Conservation (phyloP, 2,329 filamentous ascomycete species). For the Microdochium bolleyi region DNA sequence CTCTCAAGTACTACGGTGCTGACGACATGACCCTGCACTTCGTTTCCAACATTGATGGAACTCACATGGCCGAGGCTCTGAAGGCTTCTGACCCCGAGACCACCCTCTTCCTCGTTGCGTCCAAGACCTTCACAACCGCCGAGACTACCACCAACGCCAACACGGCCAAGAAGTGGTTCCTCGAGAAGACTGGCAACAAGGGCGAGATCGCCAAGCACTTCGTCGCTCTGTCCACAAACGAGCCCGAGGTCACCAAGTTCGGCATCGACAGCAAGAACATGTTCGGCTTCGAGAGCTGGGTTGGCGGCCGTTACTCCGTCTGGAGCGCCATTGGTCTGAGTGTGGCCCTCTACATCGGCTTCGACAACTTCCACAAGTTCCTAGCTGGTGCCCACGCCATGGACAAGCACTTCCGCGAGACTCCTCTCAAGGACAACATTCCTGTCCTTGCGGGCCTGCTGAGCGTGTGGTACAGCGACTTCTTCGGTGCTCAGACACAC, state of each 20-base stretch:
- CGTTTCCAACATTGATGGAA: constrained; percentile 98
- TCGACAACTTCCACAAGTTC: constrained; percentile 96
- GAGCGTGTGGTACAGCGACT: constrained; percentile 98
- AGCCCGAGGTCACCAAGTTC: constrained; percentile 92
- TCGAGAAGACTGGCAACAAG: constrained; percentile 69
- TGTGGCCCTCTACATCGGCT: constrained; percentile 91
- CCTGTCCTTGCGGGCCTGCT: constrained; percentile 84
- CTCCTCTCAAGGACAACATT: constrained; percentile 91
- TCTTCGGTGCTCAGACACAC: constrained; percentile 97
- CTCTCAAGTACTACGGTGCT: constrained; percentile 88
- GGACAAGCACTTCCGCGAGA: constrained; percentile 95
- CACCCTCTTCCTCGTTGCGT: constrained; percentile 96
- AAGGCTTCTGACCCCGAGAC: constrained; percentile 88
- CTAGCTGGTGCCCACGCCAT: constrained; percentile 90
- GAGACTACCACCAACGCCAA: constrained; percentile 97
- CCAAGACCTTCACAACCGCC: constrained; percentile 98
- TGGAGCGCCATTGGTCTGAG: constrained; percentile 98
- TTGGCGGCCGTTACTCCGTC: constrained; percentile 95
- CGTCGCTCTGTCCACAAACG: constrained; percentile 94
- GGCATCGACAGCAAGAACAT: constrained; percentile 99
- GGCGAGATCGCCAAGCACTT: constrained; percentile 97
- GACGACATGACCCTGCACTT: constrained; percentile 87
- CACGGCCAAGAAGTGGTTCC: constrained; percentile 95
- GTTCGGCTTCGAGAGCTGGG: constrained; percentile 99
- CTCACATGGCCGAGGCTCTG: constrained; percentile 91